Evolutionary conservation across 208 protist genomes (phyloP).

Genomic region (Crithidia brevicula): DNA sequence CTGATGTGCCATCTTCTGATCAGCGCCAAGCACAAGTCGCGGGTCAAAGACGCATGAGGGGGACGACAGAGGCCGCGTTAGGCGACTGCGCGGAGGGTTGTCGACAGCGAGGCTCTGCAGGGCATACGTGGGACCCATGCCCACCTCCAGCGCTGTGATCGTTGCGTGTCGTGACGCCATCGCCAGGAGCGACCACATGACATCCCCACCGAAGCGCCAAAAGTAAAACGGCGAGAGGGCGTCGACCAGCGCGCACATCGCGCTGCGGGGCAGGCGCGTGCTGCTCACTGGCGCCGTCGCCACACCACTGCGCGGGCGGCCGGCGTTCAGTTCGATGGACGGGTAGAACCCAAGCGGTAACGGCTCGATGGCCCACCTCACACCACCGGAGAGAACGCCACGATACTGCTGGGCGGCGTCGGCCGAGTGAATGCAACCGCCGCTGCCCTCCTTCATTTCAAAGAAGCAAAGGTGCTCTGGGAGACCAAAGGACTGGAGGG

Average conservation of each 20-base stretch:
- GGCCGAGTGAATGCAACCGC: conserved; percentile 25
- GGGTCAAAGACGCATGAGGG: conserved; percentile 25
- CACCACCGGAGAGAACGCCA: conserved; percentile 14
- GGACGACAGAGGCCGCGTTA: background rate
- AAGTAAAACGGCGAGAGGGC: conserved; percentile 27
- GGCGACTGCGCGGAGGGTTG: background rate
- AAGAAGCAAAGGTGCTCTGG: conserved; percentile 38
- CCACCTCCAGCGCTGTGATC: conserved; percentile 32
- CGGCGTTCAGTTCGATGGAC: conserved; percentile 34
- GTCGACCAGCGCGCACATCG: conserved; percentile 28
- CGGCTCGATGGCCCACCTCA: conserved; percentile 36
- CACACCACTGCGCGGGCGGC: conserved; percentile 17
- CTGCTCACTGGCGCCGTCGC: conserved; percentile 20
- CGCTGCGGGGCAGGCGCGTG: conserved; percentile 17
- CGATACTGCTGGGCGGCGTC: conserved; percentile 23
- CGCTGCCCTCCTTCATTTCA: conserved; percentile 41
- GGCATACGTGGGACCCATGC: conserved; percentile 34
- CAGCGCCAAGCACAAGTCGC: conserved; percentile 21
- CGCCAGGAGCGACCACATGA: conserved; percentile 31
- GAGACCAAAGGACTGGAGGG: conserved; percentile 36
- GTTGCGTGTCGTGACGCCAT: conserved; percentile 23
- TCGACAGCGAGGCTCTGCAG: conserved; percentile 5
- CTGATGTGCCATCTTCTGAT: conserved; percentile 23
- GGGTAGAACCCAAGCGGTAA: conserved; percentile 39
- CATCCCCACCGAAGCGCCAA: conserved; percentile 30